A percentile compares a stretch with the other conserved stretches of the same genome.
phyloP scores from a whole-genome alignment of 2,329 filamentous ascomycete genomes.

The Fusarium neocosmosporiellum region DNA sequence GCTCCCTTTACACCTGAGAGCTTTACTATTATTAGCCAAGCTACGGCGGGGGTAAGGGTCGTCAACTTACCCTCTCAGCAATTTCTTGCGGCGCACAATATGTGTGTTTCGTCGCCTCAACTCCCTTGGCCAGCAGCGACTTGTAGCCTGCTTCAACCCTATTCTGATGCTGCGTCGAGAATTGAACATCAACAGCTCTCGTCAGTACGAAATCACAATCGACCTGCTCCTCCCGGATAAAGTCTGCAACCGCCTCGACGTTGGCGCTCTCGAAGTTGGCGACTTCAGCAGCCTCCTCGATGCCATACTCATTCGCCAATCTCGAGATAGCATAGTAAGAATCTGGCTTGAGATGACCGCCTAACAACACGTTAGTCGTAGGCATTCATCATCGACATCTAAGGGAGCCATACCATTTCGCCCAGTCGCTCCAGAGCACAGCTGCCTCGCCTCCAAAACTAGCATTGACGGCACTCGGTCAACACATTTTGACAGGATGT shows the following conservation, averaged over 20 bases:
- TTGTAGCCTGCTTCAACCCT: slow-evolving; percentile 3
- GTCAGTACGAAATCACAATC: slow-evolving; percentile 59
- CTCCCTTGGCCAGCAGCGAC: background rate
- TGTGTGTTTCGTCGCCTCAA: background rate
- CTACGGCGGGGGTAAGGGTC: background rate
- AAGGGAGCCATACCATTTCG: slow-evolving; percentile 44
- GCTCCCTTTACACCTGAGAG: slow-evolving; percentile 51
- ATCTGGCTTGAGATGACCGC: slow-evolving; percentile 37
- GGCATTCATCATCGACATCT: background rate
- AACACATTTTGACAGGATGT: slow-evolving; percentile 46
- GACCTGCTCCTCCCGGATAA: slow-evolving; percentile 51
- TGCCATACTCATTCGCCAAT: slow-evolving; percentile 16
- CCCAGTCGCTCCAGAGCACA: slow-evolving; percentile 53
- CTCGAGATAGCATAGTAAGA: slow-evolving; percentile 3
- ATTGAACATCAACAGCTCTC: slow-evolving; percentile 52
- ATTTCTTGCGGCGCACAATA: background rate
- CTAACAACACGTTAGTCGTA: background rate
- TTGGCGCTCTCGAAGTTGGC: slow-evolving; percentile 29
- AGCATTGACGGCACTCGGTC: slow-evolving; percentile 40
- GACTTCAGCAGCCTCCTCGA: slow-evolving; percentile 34
- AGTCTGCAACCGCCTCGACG: slow-evolving; percentile 44
- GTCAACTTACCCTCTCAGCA: slow-evolving; percentile 36
- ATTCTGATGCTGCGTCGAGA: slow-evolving; percentile 41
- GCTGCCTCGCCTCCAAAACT: slow-evolving; percentile 49
- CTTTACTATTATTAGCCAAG: slow-evolving; percentile 18